Percentiles rank a stretch among this genome's conserved stretches.
Evolutionary conservation across 805 yeast genomes (phyloP).

Genomic region (Saturnispora halmiae): DNA sequence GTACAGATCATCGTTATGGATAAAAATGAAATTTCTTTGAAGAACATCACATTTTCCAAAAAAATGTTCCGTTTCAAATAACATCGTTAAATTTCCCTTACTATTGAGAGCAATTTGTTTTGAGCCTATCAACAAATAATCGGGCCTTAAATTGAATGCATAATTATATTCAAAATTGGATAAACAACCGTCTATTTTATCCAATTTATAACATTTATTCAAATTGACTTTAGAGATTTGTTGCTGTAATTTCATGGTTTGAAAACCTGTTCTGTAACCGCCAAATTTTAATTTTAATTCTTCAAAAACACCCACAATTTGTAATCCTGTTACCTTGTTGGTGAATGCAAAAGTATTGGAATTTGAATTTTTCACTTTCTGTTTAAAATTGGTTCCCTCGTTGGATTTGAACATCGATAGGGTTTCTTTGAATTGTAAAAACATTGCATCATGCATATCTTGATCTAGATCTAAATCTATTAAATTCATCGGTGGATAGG

Average conservation of each 20-base stretch:
- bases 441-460: slow-evolving; percentile 11
- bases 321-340: slow-evolving; percentile 8
- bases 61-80: slow-evolving; percentile 7
- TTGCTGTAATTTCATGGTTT: slow-evolving; percentile 9
- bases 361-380: slow-evolving; percentile 8
- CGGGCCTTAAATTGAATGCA: background rate
- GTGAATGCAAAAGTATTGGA: slow-evolving; percentile 7
- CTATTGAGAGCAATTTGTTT: background rate
- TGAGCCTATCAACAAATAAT: background rate
- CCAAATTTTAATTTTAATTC: slow-evolving; percentile 9
- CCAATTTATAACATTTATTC: slow-evolving; percentile 6
- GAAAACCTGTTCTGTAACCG: slow-evolving; percentile 11
- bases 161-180: background rate
- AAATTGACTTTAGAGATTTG: slow-evolving; percentile 8
- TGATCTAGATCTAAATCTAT: slow-evolving; percentile 9
- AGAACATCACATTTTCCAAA: slow-evolving; percentile 8
- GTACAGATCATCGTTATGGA: slow-evolving; percentile 2
- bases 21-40: slow-evolving; percentile 4
- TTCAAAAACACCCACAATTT: slow-evolving; percentile 10
- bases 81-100: background rate
- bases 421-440: slow-evolving; percentile 9
- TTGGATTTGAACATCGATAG: slow-evolving; percentile 5
- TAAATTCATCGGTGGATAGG: slow-evolving; percentile 7
- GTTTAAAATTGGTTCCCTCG: slow-evolving; percentile 6
- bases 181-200: background rate